A percentile compares a stretch with the other conserved stretches of the same genome.
These are phyloP conservation scores for Rhinocladiella mackenziei DNA, from an alignment of 2,329 filamentous ascomycete species.

Conservation along the genomic window DNA sequence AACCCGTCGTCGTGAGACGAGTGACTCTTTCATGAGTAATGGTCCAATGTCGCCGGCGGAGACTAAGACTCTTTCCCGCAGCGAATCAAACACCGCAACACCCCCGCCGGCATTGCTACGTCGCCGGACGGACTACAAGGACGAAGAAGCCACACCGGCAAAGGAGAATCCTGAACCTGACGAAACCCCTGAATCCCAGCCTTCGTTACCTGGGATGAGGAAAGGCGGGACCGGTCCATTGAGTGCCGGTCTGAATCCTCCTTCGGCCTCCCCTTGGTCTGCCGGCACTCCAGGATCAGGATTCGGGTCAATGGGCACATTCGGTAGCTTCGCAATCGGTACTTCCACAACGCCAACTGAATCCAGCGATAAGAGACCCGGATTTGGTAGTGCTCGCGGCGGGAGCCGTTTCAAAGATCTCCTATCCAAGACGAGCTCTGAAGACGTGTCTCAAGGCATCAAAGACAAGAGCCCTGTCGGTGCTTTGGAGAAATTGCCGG, in stretches of 20 bases:
- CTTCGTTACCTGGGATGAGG: conserved; percentile 54
- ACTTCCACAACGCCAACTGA: conserved; percentile 47
- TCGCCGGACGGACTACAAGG: conserved; percentile 59
- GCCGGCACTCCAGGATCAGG: conserved; percentile 58
- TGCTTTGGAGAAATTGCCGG: conserved; percentile 52
- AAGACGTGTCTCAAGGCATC: conserved; percentile 53
- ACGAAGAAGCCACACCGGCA: conserved; percentile 40
- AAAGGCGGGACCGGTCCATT: conserved; percentile 55
- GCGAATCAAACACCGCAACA: conserved; percentile 54
- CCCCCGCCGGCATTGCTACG: conserved; percentile 59
- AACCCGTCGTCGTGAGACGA: conserved; percentile 78
- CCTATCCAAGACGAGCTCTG: conserved; percentile 71
- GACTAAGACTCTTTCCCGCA: conserved; percentile 45
- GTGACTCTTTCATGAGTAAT: conserved; percentile 57
- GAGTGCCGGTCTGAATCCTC: conserved; percentile 46
- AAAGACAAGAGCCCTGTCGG: conserved; percentile 55
- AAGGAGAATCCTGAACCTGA: conserved; percentile 53
- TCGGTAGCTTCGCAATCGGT: conserved; percentile 80
- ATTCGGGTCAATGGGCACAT: conserved; percentile 73
- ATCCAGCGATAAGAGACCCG: conserved; percentile 62
- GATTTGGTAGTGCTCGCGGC: conserved; percentile 62
- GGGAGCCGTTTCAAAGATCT: conserved; percentile 84
- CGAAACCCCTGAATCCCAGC: conserved; percentile 37
- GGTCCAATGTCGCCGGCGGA: conserved; percentile 48
- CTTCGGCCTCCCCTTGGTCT: conserved; percentile 54